These are phyloP conservation scores for Entomortierella beljakovae DNA, from an alignment of 192 early-diverging fungal genomes.

Conservation along the genomic window DNA sequence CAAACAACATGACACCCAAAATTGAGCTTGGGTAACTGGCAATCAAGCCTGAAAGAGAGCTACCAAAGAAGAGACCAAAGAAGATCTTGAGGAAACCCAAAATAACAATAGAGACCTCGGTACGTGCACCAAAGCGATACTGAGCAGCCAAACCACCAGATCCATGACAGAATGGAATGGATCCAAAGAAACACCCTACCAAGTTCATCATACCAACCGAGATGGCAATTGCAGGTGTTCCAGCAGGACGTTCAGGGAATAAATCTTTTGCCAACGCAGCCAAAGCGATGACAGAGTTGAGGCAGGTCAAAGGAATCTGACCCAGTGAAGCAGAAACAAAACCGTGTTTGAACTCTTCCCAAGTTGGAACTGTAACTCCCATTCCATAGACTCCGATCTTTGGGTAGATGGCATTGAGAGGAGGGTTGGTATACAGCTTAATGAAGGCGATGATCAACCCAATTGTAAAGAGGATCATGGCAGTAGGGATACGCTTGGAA, in stretches of 20 bases:
- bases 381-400: conserved; percentile 69
- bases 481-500: conserved; percentile 70
- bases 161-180: conserved; percentile 85
- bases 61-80: conserved; percentile 85
- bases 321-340: conserved; percentile 86
- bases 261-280: conserved; percentile 82
- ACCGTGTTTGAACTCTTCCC: conserved; percentile 74
- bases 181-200: conserved; percentile 81
- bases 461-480: conserved; percentile 77
- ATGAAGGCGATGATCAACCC: conserved; percentile 78
- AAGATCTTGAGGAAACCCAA: conserved; percentile 84
- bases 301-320: conserved; percentile 86
- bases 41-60: conserved; percentile 79
- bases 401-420: conserved; percentile 55
- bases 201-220: conserved; percentile 88
- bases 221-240: conserved; percentile 65
- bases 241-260: conserved; percentile 75
- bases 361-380: conserved; percentile 65
- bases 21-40: conserved; percentile 79
- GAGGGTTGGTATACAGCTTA: conserved; percentile 54
- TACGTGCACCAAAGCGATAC: conserved; percentile 92
- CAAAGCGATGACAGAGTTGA: conserved; percentile 91
- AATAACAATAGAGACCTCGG: conserved; percentile 80
- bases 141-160: conserved; percentile 95
- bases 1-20: conserved; percentile 89